Conservation (phyloP, 2,329 filamentous ascomycete species). For the Sporothrix euskadiensis region DNA sequence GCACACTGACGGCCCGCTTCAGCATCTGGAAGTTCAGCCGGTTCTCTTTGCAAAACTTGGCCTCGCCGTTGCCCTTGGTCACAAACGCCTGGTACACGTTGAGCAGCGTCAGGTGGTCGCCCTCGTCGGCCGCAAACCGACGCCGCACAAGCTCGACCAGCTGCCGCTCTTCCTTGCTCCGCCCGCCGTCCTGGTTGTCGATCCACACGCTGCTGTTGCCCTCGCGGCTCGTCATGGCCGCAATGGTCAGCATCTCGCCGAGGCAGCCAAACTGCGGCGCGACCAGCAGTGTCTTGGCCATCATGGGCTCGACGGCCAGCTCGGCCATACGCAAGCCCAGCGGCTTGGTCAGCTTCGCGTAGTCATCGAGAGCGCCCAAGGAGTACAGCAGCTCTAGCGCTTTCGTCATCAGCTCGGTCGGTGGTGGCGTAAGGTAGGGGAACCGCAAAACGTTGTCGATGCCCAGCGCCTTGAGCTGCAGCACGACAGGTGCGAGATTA, state of each 20-base stretch:
- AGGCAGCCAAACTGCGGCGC: conserved; percentile 75
- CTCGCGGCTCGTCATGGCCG: conserved; percentile 88
- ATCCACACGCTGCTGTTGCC: conserved; percentile 81
- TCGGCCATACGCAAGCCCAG: conserved; percentile 92
- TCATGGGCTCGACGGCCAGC: conserved; percentile 91
- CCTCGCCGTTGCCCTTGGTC: conserved; percentile 76
- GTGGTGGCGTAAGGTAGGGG: conserved; percentile 82
- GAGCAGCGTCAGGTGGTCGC: conserved; percentile 87
- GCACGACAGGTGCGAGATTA: conserved; percentile 81
- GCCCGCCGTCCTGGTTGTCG: conserved; percentile 65
- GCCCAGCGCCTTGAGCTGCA: conserved; percentile 91
- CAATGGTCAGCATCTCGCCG: conserved; percentile 84
- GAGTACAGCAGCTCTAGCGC: conserved; percentile 87
- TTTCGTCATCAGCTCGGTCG: conserved; percentile 78
- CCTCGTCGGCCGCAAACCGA: conserved; percentile 88
- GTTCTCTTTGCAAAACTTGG: conserved; percentile 84
- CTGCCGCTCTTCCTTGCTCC: conserved; percentile 58
- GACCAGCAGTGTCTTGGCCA: conserved; percentile 81
- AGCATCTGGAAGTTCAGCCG: conserved; percentile 84
- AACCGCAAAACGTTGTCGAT: conserved; percentile 94
- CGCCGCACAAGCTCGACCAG: conserved; percentile 70
- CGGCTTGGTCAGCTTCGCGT: conserved; percentile 85
- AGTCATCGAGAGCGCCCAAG: conserved; percentile 81
- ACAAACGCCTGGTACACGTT: conserved; percentile 93
- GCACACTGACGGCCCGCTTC: conserved; percentile 78